Conservation (phyloP, 2,329 filamentous ascomycete genomes). For the Colletotrichum shisoi region DNA sequence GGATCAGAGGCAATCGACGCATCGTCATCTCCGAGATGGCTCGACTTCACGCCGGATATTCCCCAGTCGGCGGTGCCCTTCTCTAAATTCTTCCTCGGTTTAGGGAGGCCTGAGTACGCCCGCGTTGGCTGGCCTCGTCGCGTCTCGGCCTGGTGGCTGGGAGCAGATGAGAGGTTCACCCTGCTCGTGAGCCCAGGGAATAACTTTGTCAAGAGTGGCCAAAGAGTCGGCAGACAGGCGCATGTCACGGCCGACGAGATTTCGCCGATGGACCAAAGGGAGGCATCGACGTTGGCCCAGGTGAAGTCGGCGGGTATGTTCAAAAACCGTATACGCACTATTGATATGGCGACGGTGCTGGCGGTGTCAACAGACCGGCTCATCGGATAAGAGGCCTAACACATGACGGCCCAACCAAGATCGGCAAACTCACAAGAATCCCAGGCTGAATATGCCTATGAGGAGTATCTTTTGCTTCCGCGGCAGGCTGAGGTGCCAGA, state of each 20-base stretch:
- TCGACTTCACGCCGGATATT: slow-evolving; percentile 19
- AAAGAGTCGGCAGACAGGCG: slow-evolving; percentile 42
- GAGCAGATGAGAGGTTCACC: slow-evolving; percentile 29
- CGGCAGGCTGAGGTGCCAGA: slow-evolving; percentile 42
- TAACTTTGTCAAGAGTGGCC: slow-evolving; percentile 40
- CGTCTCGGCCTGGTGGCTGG: slow-evolving; percentile 29
- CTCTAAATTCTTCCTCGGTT: slow-evolving; percentile 28
- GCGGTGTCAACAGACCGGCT: background rate
- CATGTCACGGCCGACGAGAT: slow-evolving; percentile 41
- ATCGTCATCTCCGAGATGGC: slow-evolving; percentile 17
- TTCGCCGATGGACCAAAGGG: slow-evolving; percentile 43
- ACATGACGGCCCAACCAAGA: background rate
- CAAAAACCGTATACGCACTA: slow-evolving; percentile 42
- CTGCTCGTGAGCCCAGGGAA: slow-evolving; percentile 31
- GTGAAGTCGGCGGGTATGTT: slow-evolving; percentile 39
- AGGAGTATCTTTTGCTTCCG: slow-evolving; percentile 42
- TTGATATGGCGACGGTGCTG: slow-evolving; percentile 42
- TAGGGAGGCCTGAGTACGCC: slow-evolving; percentile 17
- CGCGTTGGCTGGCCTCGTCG: slow-evolving; percentile 8
- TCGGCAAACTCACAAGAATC: slow-evolving; percentile 43
- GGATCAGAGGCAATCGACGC: background rate
- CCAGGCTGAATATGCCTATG: slow-evolving; percentile 44
- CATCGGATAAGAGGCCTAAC: background rate
- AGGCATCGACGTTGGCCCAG: slow-evolving; percentile 42
- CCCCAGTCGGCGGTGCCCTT: slow-evolving; percentile 12